Evolutionary conservation across 225 moss, liverwort and hornwort species (phyloP).

Genomic region (Pseudisothecium myosuroides): DNA sequence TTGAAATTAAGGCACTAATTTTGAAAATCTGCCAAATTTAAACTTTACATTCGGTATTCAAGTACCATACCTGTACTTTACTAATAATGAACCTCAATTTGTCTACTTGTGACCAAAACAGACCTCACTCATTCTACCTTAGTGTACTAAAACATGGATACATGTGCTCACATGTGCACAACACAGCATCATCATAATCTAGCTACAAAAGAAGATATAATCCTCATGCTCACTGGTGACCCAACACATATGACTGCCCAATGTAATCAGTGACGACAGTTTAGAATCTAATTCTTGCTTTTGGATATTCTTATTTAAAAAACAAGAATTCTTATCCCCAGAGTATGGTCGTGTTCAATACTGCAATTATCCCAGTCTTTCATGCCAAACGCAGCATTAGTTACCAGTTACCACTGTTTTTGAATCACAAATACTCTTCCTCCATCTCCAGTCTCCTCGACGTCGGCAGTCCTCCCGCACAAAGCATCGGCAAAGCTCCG

Average conservation of each 20-base stretch:
- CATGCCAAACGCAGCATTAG: not conserved
- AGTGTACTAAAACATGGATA: not conserved
- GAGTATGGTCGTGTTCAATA: not conserved
- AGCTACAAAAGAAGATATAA: not conserved
- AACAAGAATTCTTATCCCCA: not conserved
- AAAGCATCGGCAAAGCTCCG: slow-evolving; percentile 30
- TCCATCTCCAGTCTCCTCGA: slow-evolving; percentile 23
- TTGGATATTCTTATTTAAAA: not conserved
- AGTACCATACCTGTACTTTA: not conserved
- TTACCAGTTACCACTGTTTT: slow-evolving; percentile 14
- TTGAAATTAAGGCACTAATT: not conserved
- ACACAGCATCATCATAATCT: not conserved
- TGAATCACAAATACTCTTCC: slow-evolving; percentile 39
- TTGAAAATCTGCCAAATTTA: not conserved
- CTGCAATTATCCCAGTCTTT: not conserved
- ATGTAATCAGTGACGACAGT: not conserved
- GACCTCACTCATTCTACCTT: not conserved
- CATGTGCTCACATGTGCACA: not conserved
- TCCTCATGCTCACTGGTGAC: not conserved
- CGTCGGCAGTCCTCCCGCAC: slow-evolving; percentile 14
- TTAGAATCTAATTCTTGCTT: not conserved
- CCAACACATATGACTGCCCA: not conserved
- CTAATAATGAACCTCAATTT: not conserved
- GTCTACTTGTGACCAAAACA: not conserved
- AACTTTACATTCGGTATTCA: not conserved